Base-by-base conservation (phyloP, 495 filamentous ascomycete species). In the Parathielavia appendiculata region DNA sequence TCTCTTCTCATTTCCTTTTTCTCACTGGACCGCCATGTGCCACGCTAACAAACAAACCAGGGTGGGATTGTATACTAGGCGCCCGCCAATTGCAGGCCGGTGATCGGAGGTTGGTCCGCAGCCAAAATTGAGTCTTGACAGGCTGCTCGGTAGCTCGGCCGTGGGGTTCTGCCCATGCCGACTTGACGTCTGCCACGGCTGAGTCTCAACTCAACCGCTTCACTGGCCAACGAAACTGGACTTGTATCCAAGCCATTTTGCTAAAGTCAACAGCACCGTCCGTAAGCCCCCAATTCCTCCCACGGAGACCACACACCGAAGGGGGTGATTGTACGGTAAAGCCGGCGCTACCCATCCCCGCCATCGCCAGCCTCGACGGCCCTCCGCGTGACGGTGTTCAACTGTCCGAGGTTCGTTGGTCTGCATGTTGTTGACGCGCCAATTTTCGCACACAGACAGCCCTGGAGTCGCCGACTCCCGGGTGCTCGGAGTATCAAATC, bases 81-180 rank as follows among this genome's bases (percentile, higher is more conserved):
- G 49, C 49, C 49, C 49, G 32, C 56, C 56, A 58, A 58, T 58
- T 58, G 56, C 40, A 46, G 56, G 41, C 48, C 56, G 48, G 56
- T 58, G 34, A 58, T 58, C 56, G 56, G 56, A 58, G 56, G 51
- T 38, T 43, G 36, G 14, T 2, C 16, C 35, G 39, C n/a, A 10
- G 16, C 14, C 38, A n/a, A 41, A 54, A 20, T 44, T 44, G 40
- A 19, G 46, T 5, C 2, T 20, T 9, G 20, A n/a, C 8, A 1
- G 22, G 45, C n/a, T n/a, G 34, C 46, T 57, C 43, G 54, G 54
- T 19, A 57, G 46, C 36, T 49, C 54, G 54, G 54, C 54, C 54
- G 54, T 30, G 54, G 54, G 54, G 44, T 6, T 12, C 17, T 6
- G 6, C 20, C 12, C 23, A 30, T 4, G 23, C 46, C 40, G 40